A percentile compares a stretch with the other conserved stretches of the same genome.
These are phyloP conservation scores for Marasmius sp. DNA, from an alignment of 1,284 basidiomycete species.

Conservation along the genomic window DNA sequence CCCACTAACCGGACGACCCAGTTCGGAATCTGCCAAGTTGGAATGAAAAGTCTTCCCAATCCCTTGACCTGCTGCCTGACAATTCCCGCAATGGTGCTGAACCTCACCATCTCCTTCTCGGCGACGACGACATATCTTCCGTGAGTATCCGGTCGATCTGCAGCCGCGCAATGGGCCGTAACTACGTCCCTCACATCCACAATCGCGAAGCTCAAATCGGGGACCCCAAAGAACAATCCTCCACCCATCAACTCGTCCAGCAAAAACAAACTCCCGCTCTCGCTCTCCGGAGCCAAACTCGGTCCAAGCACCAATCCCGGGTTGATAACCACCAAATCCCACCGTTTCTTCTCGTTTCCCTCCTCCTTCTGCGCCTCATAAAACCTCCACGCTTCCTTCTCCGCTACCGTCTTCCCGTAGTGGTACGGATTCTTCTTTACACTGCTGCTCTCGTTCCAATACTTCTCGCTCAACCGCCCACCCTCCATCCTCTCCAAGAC, in stretches of 20 bases:
- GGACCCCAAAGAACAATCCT: not conserved
- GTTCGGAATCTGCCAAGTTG: not conserved
- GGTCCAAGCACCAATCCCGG: not conserved
- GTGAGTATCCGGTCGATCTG: not conserved
- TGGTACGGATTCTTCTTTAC: not conserved
- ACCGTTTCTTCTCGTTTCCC: not conserved
- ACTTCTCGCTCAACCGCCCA: not conserved
- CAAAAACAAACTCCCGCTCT: not conserved
- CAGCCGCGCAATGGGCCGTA: not conserved
- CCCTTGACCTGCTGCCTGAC: not conserved
- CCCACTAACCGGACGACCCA: not conserved
- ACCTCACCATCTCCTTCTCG: not conserved
- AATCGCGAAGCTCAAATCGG: not conserved
- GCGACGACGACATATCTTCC: not conserved
- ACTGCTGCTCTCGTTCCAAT: not conserved
- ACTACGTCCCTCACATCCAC: not conserved
- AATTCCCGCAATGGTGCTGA: not conserved
- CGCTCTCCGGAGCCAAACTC: not conserved
- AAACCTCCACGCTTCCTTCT: not conserved
- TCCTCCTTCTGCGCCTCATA: not conserved
- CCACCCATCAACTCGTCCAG: not conserved
- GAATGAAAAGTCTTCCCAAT: not conserved
- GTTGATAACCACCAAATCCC: not conserved
- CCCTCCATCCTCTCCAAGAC: not conserved
- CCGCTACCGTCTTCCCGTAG: not conserved